A percentile compares a stretch with the other conserved stretches of the same genome.
These are phyloP conservation scores for Glycine soja DNA, from an alignment of 306 rosid genomes.

Conservation along the genomic window DNA sequence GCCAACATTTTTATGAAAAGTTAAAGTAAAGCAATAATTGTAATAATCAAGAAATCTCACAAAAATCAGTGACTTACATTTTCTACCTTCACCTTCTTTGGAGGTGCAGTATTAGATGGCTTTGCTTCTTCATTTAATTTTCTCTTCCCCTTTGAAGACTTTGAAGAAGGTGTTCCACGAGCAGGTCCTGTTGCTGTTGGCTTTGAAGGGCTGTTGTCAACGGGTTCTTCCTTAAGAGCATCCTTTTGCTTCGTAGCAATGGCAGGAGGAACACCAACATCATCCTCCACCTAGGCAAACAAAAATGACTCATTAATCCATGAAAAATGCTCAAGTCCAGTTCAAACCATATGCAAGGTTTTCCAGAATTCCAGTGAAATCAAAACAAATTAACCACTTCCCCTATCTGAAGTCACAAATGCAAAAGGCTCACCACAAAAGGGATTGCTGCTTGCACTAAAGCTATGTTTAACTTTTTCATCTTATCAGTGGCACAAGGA, in stretches of 20 bases:
- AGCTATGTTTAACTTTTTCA: slow-evolving; percentile 29
- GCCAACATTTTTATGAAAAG: slow-evolving; percentile 14
- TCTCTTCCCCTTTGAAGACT: slow-evolving; percentile 84
- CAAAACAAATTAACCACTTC: slow-evolving; percentile 15
- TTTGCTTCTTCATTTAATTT: slow-evolving; percentile 78
- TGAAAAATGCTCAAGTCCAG: slow-evolving; percentile 15
- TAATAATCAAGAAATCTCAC: slow-evolving; percentile 25
- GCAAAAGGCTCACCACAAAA: slow-evolving; percentile 34
- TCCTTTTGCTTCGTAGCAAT: slow-evolving; percentile 80
- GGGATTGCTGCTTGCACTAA: slow-evolving; percentile 17
- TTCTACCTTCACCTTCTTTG: slow-evolving; percentile 91
- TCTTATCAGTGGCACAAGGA: slow-evolving; percentile 16
- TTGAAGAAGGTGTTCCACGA: slow-evolving; percentile 75
- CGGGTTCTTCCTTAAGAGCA: slow-evolving; percentile 81
- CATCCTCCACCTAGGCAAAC: slow-evolving; percentile 77
- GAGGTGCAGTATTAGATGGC: slow-evolving; percentile 62
- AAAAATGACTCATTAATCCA: slow-evolving; percentile 39
- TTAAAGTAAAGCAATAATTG: slow-evolving; percentile 30
- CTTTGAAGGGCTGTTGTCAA: slow-evolving; percentile 78
- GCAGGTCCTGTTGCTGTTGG: slow-evolving; percentile 64
- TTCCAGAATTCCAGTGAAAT: slow-evolving; percentile 32
- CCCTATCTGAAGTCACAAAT: slow-evolving; percentile 29
- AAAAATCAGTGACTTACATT: slow-evolving; percentile 61
- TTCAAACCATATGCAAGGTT: slow-evolving; percentile 23
- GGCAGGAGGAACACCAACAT: slow-evolving; percentile 58